phyloP scores from a whole-genome alignment of 192 early-diverging fungal genomes.

The Phlyctochytrium planicorne region DNA sequence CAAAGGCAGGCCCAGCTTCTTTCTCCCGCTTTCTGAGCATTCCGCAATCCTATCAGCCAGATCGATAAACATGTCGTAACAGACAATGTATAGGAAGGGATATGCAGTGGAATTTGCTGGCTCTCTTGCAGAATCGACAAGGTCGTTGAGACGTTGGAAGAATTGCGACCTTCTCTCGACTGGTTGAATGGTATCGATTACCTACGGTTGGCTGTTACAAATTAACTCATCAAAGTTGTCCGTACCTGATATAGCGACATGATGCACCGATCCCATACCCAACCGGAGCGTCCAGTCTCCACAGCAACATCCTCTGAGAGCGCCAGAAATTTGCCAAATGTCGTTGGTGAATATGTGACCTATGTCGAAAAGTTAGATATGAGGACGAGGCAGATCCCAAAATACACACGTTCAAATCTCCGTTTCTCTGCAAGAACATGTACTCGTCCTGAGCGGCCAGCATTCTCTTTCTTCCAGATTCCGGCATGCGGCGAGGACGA shows the following conservation, averaged over 20 bases:
- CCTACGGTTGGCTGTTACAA: no score
- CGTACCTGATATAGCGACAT: constrained; percentile 11
- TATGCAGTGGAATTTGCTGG: not conserved
- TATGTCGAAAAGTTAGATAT: constrained; percentile 3
- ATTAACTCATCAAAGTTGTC: no score
- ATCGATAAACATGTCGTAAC: constrained; percentile 27
- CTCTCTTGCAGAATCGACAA: constrained; percentile 14
- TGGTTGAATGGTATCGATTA: not conserved
- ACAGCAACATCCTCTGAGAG: constrained; percentile 9
- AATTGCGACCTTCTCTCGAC: constrained; percentile 15
- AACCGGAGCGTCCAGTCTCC: not conserved
- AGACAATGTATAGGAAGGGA: constrained; percentile 20
- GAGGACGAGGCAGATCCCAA: no score
- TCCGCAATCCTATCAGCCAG: constrained; percentile 25
- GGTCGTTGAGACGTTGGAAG: constrained; percentile 20
- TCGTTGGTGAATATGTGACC: constrained; percentile 12
- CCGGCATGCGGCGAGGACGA: constrained; percentile 5
- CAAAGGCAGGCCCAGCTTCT: constrained; percentile 18
- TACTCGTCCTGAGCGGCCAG: constrained; percentile 22
- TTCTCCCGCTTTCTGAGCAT: constrained; percentile 14
- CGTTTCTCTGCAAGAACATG: constrained; percentile 29
- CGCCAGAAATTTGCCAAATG: constrained; percentile 13
- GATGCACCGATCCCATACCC: constrained; percentile 23
- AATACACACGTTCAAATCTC: no score
- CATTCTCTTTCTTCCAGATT: constrained; percentile 13